Conservation (phyloP, 2,329 filamentous ascomycete genomes). For the Diaporthe destruens region DNA sequence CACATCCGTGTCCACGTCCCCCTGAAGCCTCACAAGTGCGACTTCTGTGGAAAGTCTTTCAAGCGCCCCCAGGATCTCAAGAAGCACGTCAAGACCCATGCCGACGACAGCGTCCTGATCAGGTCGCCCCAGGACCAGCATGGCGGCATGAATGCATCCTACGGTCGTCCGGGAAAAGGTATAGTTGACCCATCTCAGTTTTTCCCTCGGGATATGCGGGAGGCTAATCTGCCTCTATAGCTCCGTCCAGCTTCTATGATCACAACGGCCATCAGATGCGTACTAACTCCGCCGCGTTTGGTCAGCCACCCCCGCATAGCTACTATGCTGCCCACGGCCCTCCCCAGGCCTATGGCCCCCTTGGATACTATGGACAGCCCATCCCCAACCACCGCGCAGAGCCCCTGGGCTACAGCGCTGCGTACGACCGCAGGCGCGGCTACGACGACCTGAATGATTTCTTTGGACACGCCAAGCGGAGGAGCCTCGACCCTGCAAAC, state of each 20-base stretch:
- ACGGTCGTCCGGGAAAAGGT: slow-evolving; percentile 68
- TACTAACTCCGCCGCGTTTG: slow-evolving; percentile 65
- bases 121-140: slow-evolving; percentile 65
- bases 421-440: slow-evolving; percentile 83
- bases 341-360: slow-evolving; percentile 62
- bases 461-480: slow-evolving; percentile 92
- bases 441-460: slow-evolving; percentile 93
- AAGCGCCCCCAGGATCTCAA: slow-evolving; percentile 99
- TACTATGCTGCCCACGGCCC: slow-evolving; percentile 73
- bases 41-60: slow-evolving; percentile 98
- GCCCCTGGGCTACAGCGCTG: slow-evolving; percentile 72
- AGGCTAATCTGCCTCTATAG: slow-evolving; percentile 61
- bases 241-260: slow-evolving; percentile 72
- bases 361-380: slow-evolving; percentile 79
- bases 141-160: slow-evolving; percentile 62
- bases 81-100: slow-evolving; percentile 99
- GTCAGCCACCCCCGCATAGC: slow-evolving; percentile 65
- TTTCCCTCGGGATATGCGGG: slow-evolving; percentile 39
- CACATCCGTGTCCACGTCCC: slow-evolving; percentile 99
- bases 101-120: slow-evolving; percentile 87
- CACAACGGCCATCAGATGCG: slow-evolving; percentile 72
- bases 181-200: slow-evolving; percentile 54
- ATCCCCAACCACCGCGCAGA: slow-evolving; percentile 66
- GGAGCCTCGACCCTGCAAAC: slow-evolving; percentile 88
- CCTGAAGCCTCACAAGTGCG: slow-evolving; percentile 98